A percentile compares a stretch with the other conserved stretches of the same genome.
phyloP scores from a whole-genome alignment of 805 yeast species.

The Saccharomycopsis amapae region DNA sequence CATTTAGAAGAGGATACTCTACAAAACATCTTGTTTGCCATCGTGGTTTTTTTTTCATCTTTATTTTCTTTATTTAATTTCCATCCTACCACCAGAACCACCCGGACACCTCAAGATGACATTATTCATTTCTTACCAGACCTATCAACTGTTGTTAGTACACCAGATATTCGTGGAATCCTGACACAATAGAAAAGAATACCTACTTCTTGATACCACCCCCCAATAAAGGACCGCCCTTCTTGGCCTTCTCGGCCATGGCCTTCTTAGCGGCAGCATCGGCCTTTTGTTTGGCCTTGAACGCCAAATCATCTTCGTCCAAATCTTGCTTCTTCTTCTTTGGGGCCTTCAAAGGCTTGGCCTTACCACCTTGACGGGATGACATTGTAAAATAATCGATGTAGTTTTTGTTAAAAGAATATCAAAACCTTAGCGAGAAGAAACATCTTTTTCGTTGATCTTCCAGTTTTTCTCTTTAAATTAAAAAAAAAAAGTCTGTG shows the following conservation, averaged over 20 bases:
- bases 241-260: conserved; percentile 76
- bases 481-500: no score
- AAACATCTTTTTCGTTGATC: no score
- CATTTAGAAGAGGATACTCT: background rate
- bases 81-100: no score
- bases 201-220: conserved; percentile 88
- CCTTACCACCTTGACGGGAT: conserved; percentile 22
- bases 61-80: no score
- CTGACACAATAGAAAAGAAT: no score
- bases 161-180: no score
- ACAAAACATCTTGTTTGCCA: no score
- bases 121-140: conserved; percentile 10
- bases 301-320: conserved; percentile 86
- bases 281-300: conserved; percentile 89
- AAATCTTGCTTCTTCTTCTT: conserved; percentile 70
- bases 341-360: conserved; percentile 59
- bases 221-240: conserved; percentile 87
- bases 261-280: conserved; percentile 92
- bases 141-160: conserved; percentile 1
- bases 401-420: no score
- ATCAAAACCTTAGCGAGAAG: no score
- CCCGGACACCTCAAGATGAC: background rate
- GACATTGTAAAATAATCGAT: no score
- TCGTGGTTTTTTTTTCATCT: no score
- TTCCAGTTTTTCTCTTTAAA: no score